Evolutionary conservation across 345 rosid genomes (phyloP).

Genomic region (Rhodamnia rubescens): DNA sequence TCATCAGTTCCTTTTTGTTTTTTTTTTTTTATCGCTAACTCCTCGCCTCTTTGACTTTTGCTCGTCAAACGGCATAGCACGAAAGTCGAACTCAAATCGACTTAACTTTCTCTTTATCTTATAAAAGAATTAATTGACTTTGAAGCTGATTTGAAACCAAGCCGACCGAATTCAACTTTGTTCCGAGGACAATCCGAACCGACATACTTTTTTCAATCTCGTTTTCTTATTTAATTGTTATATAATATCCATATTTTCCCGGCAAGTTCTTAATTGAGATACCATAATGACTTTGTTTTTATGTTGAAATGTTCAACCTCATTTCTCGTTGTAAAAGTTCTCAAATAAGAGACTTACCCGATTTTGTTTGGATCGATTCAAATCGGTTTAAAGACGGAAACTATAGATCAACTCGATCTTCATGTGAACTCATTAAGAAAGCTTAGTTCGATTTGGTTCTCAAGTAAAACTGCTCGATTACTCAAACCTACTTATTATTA

Average conservation of each 20-base stretch:
- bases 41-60: no score
- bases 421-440: rapidly evolving
- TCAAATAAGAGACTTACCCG: background rate
- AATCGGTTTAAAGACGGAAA: rapidly evolving
- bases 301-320: rapidly evolving
- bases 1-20: background rate
- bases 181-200: rapidly evolving
- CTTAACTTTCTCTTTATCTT: no score
- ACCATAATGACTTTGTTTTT: rapidly evolving
- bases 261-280: background rate
- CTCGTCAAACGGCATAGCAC: no score
- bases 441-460: no score
- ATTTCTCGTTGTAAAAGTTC: rapidly evolving
- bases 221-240: rapidly evolving
- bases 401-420: rapidly evolving
- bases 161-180: rapidly evolving
- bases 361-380: rapidly evolving
- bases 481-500: background rate
- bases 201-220: rapidly evolving
- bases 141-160: background rate
- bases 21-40: no score
- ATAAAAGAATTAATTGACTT: background rate
- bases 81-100: no score
- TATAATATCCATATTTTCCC: rapidly evolving
- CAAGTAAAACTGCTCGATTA: background rate